phyloP scores from a whole-genome alignment of 2,329 filamentous ascomycete genomes.

The Stagonosporopsis vannaccii region DNA sequence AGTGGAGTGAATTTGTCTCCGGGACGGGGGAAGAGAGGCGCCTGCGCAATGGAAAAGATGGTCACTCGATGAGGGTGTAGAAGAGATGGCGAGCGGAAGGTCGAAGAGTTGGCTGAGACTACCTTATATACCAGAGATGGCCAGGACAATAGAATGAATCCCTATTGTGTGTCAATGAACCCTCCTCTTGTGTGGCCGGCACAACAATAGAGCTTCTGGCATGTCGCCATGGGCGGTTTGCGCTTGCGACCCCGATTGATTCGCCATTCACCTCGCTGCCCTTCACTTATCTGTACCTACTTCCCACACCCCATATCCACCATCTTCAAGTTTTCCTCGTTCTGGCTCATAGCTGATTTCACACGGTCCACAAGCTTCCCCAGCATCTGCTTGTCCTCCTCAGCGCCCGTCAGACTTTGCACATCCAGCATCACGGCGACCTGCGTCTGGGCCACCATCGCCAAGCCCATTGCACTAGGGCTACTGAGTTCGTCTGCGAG shows the following conservation, averaged over 20 bases:
- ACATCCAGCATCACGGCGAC: slow-evolving; percentile 26
- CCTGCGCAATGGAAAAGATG: not conserved
- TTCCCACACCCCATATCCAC: slow-evolving; percentile 1
- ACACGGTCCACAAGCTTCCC: slow-evolving; percentile 23
- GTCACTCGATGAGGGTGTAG: not conserved
- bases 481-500: slow-evolving; percentile 27
- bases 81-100: not conserved
- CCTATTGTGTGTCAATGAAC: not conserved
- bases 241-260: not conserved
- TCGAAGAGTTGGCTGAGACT: not conserved
- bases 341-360: slow-evolving; percentile 27
- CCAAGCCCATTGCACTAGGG: slow-evolving; percentile 23
- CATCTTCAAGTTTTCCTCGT: slow-evolving; percentile 24
- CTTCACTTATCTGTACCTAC: not conserved
- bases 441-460: slow-evolving; percentile 25
- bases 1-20: not conserved
- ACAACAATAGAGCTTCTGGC: not conserved
- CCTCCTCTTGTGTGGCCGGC: not conserved
- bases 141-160: not conserved
- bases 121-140: not conserved
- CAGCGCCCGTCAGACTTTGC: slow-evolving; percentile 13
- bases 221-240: not conserved
- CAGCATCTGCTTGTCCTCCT: slow-evolving; percentile 16
- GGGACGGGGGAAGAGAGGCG: not conserved
- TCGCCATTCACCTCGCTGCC: not conserved